phyloP scores from a whole-genome alignment of 192 early-diverging fungal genomes.

The Umbelopsis sp. region DNA sequence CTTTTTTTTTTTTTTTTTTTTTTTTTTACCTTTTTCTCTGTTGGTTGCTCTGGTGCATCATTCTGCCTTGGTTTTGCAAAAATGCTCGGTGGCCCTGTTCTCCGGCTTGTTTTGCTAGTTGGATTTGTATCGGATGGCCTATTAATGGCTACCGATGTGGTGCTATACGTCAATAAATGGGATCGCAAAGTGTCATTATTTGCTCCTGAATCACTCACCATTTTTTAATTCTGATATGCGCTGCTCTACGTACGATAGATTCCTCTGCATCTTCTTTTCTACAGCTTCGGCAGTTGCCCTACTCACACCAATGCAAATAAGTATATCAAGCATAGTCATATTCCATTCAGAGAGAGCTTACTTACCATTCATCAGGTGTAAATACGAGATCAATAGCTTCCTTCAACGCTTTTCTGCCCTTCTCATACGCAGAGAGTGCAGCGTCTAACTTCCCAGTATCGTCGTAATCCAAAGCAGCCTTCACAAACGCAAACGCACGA shows the following conservation, averaged over 20 bases:
- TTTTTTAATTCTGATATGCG: slow-evolving; percentile 10
- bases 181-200: neutral
- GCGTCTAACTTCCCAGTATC: neutral
- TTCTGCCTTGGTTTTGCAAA: neutral
- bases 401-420: neutral
- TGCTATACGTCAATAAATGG: neutral
- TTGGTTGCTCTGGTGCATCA: neutral
- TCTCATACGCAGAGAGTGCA: neutral
- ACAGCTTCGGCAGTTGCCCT: neutral
- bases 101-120: neutral
- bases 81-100: neutral
- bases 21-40: neutral
- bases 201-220: neutral
- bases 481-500: slow-evolving; percentile 2
- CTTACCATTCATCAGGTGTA: slow-evolving; percentile 4
- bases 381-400: slow-evolving; percentile 2
- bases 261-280: neutral
- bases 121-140: too few relatives aligned
- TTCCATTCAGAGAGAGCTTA: neutral
- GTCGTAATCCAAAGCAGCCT: slow-evolving; percentile 12
- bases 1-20: neutral
- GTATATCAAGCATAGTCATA: neutral
- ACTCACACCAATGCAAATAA: neutral
- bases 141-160: too few relatives aligned
- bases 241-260: slow-evolving; percentile 1